Evolutionary conservation across 257 asterid species (phyloP).

Genomic region (Sherardia arvensis): DNA sequence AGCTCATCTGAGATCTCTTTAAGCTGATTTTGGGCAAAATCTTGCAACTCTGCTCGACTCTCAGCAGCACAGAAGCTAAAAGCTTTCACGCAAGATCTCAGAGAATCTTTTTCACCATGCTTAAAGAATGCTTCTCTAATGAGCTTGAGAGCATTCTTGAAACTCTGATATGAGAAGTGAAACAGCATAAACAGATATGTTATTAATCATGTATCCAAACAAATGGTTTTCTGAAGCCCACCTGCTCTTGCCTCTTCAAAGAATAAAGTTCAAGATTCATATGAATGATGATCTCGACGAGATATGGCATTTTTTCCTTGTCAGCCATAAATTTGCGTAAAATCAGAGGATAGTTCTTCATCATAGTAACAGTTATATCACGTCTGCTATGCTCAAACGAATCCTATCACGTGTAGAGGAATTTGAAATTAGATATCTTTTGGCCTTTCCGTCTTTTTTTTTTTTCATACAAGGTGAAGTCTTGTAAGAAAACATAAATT

Average conservation of each 20-base stretch:
- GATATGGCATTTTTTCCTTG: conserved; percentile 69
- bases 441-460: not conserved
- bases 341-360: conserved; percentile 81
- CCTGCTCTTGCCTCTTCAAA: conserved; percentile 91
- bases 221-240: conserved; percentile 18
- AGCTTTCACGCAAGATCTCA: conserved; percentile 86
- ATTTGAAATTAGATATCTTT: not conserved
- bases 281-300: conserved; percentile 65
- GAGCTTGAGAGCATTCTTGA: conserved; percentile 57
- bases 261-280: conserved; percentile 88
- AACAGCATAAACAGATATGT: not conserved
- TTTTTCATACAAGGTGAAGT: not conserved
- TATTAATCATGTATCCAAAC: not conserved
- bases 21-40: conserved; percentile 62
- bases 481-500: too few species aligned
- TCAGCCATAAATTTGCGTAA: conserved; percentile 85
- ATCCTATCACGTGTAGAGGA: conserved; percentile 45
- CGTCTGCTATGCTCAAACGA: conserved; percentile 55
- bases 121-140: conserved; percentile 74
- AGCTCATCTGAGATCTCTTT: conserved; percentile 81
- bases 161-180: conserved; percentile 39
- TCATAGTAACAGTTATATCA: conserved; percentile 68
- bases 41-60: conserved; percentile 85
- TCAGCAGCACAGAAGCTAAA: conserved; percentile 72
- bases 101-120: conserved; percentile 80